phyloP scores from a whole-genome alignment of 352 stramenopile species.

The Phytophthora crassamura region DNA sequence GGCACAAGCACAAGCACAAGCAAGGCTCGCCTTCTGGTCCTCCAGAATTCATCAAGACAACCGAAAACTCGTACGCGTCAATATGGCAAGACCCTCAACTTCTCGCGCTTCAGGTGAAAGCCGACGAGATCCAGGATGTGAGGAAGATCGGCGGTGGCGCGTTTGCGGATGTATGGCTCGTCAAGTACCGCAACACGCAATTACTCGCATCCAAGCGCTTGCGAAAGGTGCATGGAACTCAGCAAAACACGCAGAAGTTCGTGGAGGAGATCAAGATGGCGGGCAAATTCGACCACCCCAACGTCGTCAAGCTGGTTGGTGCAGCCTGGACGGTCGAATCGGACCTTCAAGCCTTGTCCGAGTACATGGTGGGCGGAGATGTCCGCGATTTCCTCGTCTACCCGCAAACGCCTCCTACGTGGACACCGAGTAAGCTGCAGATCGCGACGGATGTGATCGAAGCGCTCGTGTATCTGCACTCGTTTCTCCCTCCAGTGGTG shows the following conservation, averaged over 20 bases:
- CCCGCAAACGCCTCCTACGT: slow-evolving; percentile 22
- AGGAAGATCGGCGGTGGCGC: slow-evolving; percentile 49
- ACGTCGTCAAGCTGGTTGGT: slow-evolving; percentile 50
- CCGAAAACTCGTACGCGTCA: slow-evolving; percentile 12
- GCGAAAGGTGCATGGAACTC: slow-evolving; percentile 26
- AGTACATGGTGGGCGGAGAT: slow-evolving; percentile 68
- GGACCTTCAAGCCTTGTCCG: slow-evolving; percentile 57
- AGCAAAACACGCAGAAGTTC: slow-evolving; percentile 42
- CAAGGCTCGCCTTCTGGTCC: background rate
- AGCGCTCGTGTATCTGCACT: slow-evolving; percentile 46
- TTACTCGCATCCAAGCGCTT: slow-evolving; percentile 48
- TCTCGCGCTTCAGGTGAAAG: slow-evolving; percentile 42
- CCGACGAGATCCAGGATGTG: slow-evolving; percentile 55
- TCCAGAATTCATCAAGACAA: background rate
- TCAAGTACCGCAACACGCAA: slow-evolving; percentile 42
- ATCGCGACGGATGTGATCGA: slow-evolving; percentile 32
- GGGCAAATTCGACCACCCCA: slow-evolving; percentile 48
- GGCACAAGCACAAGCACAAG: slow-evolving; percentile 13
- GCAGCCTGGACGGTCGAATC: slow-evolving; percentile 50
- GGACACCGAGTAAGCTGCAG: slow-evolving; percentile 33
- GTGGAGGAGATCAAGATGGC: slow-evolving; percentile 59
- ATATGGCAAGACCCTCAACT: slow-evolving; percentile 53
- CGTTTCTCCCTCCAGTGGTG: slow-evolving; percentile 30
- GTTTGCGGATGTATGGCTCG: slow-evolving; percentile 50
- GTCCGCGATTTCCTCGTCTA: slow-evolving; percentile 43